Percentiles rank a stretch among this genome's conserved stretches.
phyloP scores from a whole-genome alignment of 768 basidiomycete genomes.

The Paxillus involutus region DNA sequence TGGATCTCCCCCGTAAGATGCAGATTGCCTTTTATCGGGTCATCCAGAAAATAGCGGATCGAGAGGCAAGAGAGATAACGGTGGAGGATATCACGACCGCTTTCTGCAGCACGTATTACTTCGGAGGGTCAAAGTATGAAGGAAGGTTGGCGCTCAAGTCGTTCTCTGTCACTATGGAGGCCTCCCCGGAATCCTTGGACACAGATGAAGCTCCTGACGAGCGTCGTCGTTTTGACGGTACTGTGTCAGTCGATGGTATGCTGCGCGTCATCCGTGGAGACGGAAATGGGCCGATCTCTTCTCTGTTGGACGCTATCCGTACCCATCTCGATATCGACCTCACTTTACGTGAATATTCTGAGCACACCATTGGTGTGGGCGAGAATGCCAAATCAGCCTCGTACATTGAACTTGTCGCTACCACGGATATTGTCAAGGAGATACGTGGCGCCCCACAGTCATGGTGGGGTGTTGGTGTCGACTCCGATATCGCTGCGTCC shows the following conservation, averaged over 20 bases:
- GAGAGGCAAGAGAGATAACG: conserved; percentile 93
- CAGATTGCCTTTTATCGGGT: conserved; percentile 94
- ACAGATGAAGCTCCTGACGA: conserved; percentile 62
- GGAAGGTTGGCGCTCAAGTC: conserved; percentile 80
- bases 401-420: conserved; percentile 87
- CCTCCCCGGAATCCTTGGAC: conserved; percentile 41
- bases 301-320: conserved; percentile 85
- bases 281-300: conserved; percentile 95
- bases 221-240: conserved; percentile 83
- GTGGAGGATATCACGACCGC: conserved; percentile 92
- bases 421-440: conserved; percentile 44
- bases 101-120: conserved; percentile 81
- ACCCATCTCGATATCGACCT: conserved; percentile 80
- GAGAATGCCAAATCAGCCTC: conserved; percentile 89
- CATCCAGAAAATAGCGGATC: conserved; percentile 86
- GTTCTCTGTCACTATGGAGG: conserved; percentile 77
- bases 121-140: conserved; percentile 78
- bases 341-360: conserved; percentile 87
- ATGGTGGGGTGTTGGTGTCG: conserved; percentile 97
- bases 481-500: conserved; percentile 87
- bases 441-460: conserved; percentile 71
- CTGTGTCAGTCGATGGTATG: conserved; percentile 80
- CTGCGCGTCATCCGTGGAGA: conserved; percentile 85
- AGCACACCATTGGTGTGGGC: conserved; percentile 90
- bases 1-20: conserved; percentile 98